Conservation (phyloP, 805 yeast genomes). For the Candida vaughaniae region DNA sequence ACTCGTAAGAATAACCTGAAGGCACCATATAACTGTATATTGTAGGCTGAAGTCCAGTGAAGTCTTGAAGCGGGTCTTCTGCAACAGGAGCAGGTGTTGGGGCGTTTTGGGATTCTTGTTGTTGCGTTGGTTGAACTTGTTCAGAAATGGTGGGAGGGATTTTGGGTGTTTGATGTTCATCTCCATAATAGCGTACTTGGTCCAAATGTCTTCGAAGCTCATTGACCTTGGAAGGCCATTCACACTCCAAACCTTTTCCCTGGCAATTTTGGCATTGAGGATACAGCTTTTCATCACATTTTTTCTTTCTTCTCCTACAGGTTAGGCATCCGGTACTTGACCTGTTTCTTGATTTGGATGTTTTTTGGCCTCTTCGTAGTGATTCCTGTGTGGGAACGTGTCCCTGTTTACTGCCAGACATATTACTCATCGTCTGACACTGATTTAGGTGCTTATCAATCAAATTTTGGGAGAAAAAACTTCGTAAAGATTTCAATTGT, state of each 20-base stretch:
- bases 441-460: too few species aligned
- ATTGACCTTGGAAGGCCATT: slow-evolving; percentile 26
- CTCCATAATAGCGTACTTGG: slow-evolving; percentile 23
- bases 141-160: background rate
- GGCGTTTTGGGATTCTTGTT: background rate
- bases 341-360: slow-evolving; percentile 21
- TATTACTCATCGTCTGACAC: too few species aligned
- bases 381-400: too few species aligned
- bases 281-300: slow-evolving; percentile 32
- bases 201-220: slow-evolving; percentile 20
- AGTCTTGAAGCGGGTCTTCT: background rate
- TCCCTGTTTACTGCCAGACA: too few species aligned
- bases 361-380: slow-evolving; percentile 1
- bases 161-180: slow-evolving; percentile 5
- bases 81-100: background rate
- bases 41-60: too few species aligned
- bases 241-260: slow-evolving; percentile 19
- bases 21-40: too few species aligned
- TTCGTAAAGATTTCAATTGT: background rate
- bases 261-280: slow-evolving; percentile 30
- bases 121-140: background rate
- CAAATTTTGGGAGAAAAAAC: background rate
- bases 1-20: too few species aligned
- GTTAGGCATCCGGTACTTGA: slow-evolving; percentile 30
- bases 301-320: slow-evolving; percentile 28